Base-by-base conservation (phyloP, 2,329 filamentous ascomycete genomes). In the Monosporascus cannonballus region DNA sequence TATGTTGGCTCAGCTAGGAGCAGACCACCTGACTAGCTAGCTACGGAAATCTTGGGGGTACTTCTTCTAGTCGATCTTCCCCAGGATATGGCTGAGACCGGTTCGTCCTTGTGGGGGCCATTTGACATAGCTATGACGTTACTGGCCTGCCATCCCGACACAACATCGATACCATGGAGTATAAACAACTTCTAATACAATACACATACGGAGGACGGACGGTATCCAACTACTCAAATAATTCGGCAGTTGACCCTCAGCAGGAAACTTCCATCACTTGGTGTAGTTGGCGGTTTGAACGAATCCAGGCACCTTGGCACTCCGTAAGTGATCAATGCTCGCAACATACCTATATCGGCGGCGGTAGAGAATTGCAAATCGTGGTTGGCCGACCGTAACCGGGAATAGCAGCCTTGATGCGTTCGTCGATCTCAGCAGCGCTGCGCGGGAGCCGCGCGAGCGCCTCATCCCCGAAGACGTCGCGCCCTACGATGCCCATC, bases 81-180 rank as follows among this genome's bases (percentile, higher is more conserved):
- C 39, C 15, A 9, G 11, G 17, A 20, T 42, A 1, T 9, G 18
- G 17, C 24, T 14, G 18, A 42, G 20, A 22, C 20, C 22, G 18
- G 11, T 14, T 18, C n/a, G 18, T 18, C 9, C 14, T 42, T 9
- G 42, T 46, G 24, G 42, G 24, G 22, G 11, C 14, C 30, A 34
- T 14, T 27, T 46, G 42, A 46, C 25, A 46, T 46, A 25, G 42
- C 22, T 46, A 46, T 46, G 42, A 46, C 4, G 20, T 34, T 34
- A 34, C 30, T 14, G 30, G 30, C 11, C 30, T 14, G 11, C 30
- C 5, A 34, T 34, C 30, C 11, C 30, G 30, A 34, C 30, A 9
- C 11, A 50, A 53, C 20, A 56, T 57, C n/a, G 42, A 34, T 34
- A 34, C 30, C 15, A 46, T 14, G 24, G 7, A 6, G 14, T 46